Percentiles rank a stretch among this genome's conserved stretches.
phyloP scores from a whole-genome alignment of 345 rosid genomes.

The Bretschneidera sinensis region DNA sequence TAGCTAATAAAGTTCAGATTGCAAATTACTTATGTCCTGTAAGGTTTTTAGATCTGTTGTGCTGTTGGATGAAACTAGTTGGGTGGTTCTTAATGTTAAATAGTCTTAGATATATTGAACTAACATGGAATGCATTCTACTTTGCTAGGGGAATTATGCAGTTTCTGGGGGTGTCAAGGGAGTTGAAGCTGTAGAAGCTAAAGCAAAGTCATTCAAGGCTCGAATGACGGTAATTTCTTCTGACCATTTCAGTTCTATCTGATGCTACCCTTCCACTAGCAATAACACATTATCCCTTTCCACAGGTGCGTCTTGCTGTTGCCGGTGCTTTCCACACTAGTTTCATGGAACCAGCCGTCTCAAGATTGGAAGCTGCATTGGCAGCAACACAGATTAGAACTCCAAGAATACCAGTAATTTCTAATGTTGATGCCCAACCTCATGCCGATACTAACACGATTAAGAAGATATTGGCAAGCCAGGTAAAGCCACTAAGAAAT shows the following conservation, averaged over 20 bases:
- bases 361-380: constrained; percentile 88
- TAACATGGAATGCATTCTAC: constrained; percentile 1
- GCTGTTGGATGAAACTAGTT: not conserved
- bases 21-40: constrained; percentile 89
- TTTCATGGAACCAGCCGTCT: constrained; percentile 97
- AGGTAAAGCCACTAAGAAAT: constrained; percentile 38
- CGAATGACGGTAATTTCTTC: constrained; percentile 66
- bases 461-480: constrained; percentile 83
- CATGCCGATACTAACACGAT: constrained; percentile 87
- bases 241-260: not conserved
- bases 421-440: constrained; percentile 91
- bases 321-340: constrained; percentile 96
- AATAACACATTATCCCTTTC: constrained; percentile 5
- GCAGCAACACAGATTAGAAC: constrained; percentile 61
- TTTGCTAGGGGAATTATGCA: constrained; percentile 82
- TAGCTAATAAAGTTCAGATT: constrained; percentile 77
- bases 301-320: constrained; percentile 91
- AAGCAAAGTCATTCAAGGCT: constrained; percentile 94
- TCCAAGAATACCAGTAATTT: constrained; percentile 94
- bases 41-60: constrained; percentile 20
- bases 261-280: not conserved
- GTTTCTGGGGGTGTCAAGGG: constrained; percentile 96
- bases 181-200: constrained; percentile 85
- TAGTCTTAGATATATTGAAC: not conserved
- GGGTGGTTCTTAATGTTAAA: not conserved